Base-by-base conservation (phyloP, 495 filamentous ascomycete genomes). In the Tetracladium setigerum region DNA sequence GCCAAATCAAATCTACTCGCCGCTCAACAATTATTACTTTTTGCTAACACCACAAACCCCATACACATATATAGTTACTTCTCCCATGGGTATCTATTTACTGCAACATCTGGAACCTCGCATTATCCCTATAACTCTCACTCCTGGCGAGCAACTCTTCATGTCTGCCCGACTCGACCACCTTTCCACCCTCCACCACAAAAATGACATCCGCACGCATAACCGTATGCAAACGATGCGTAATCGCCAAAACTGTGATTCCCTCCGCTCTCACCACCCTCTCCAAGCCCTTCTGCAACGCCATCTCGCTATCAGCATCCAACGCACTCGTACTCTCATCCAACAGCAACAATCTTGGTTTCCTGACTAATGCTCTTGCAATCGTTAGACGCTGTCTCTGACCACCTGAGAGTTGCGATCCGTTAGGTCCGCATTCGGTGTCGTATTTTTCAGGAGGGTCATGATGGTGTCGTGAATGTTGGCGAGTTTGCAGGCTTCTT, bases 231-330 rank as follows among this genome's bases (percentile, higher is more conserved):
- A 92, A 62, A 1, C 87, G 67, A 66, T 95, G 88, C 12, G 82
- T 77, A 34, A 95, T 39, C n/a, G 87, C 82, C 42, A 95, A 78
- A 1, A 87, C 86, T 0, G 87, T 95, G 40, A 83, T 82, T 2
- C 81, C 82, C 45, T 71, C 70, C 1, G 83, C 72, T 52, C 16
- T 27, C 22, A 27, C 1, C 54, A 81, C 86, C 45, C 74, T 71
- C 33, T 89, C 81, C 44, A 95, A 67, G 1, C 79, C 81, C 4
- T 82, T 78, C 62, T 92, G 84, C 37, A 95, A 65, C 12, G 82
- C 68, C 19, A 69, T 67, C 58, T 76, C 71, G 0, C 58, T 63
- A 47, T 72, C 59, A 0, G 75, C 62, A 54, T 83, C 83, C 15
- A 87, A 56, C 0, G 77, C 75, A 27, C 62, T 73, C 0, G 85